phyloP scores from a whole-genome alignment of 768 basidiomycete genomes.

The Leccinellum rugosiceps region DNA sequence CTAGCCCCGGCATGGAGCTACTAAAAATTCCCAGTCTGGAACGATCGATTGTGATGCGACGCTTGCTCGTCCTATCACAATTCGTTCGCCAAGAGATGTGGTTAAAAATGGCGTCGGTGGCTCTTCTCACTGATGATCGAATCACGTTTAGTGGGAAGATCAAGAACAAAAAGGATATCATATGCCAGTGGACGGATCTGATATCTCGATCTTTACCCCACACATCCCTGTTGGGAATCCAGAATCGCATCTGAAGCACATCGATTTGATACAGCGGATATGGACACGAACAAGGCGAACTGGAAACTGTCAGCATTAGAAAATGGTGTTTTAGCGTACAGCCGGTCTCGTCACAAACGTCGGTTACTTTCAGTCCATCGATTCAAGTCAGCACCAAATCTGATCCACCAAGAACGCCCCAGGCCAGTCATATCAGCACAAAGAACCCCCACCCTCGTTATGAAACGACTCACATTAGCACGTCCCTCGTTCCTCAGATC shows the following conservation, averaged over 20 bases:
- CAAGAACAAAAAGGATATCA: background rate
- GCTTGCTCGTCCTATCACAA: background rate
- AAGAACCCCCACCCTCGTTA: background rate
- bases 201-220: background rate
- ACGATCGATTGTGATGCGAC: background rate
- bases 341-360: background rate
- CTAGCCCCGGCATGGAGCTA: background rate
- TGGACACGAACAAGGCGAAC: background rate
- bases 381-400: background rate
- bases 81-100: background rate
- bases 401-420: background rate
- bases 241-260: background rate
- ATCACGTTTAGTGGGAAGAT: background rate
- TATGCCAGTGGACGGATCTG: background rate
- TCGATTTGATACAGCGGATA: background rate
- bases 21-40: background rate
- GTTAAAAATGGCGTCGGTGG: background rate
- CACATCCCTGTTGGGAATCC: background rate
- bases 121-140: background rate
- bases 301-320: background rate
- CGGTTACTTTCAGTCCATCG: background rate
- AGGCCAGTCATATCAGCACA: background rate
- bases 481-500: background rate
- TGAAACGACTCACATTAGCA: background rate
- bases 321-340: background rate